Base-by-base conservation (phyloP, 257 asterid genomes). In the Solanum bukasovii region DNA sequence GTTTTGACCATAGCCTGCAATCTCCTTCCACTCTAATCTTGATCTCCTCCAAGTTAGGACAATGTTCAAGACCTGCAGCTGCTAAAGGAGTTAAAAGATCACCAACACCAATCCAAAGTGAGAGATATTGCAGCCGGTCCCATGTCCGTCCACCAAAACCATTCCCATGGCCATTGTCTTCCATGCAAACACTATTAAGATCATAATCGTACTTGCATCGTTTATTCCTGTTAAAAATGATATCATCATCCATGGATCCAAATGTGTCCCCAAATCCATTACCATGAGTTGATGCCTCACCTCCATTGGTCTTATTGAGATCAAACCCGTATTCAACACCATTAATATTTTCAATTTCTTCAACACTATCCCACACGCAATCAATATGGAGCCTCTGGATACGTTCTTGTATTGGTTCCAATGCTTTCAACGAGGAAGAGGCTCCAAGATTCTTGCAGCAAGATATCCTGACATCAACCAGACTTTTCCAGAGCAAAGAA, bases 21-120 rank as follows among this genome's bases (percentile, higher is more conserved):
- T 96, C 99, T 84, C 98, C 99, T 90, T 96, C 98, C 6, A 96
- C 91, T 89, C 93, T 94, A 91, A 97, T 97, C n/a, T 88, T 87
- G 13, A 97, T 93, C 91, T 97, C 98, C 91, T 95, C 97, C 84
- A 97, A 78, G 78, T 90, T 93, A 0, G 99, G 99, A 72, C 98
- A 96, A 82, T 94, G 83, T 68, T 92, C 94, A 5, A 97, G 94
- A 7, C 99, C 98, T 1, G 92, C 89, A 7, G 88, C 49, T 70
- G 90, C 34, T 31, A 95, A 89, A 72, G 98, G 98, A 86, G 87
- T 92, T 90, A 97, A 83, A 83, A 92, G 95, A 92, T 93, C 94
- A 35, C 98, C 99, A 0, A 96, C 99, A 2, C 94, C 90, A 34
- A 94, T 91, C 98, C 99, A 97, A 0, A 95, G 93, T 0, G 98